Evolutionary conservation across 768 basidiomycete species (phyloP).

Genomic region (Pulveroboletus sp.): DNA sequence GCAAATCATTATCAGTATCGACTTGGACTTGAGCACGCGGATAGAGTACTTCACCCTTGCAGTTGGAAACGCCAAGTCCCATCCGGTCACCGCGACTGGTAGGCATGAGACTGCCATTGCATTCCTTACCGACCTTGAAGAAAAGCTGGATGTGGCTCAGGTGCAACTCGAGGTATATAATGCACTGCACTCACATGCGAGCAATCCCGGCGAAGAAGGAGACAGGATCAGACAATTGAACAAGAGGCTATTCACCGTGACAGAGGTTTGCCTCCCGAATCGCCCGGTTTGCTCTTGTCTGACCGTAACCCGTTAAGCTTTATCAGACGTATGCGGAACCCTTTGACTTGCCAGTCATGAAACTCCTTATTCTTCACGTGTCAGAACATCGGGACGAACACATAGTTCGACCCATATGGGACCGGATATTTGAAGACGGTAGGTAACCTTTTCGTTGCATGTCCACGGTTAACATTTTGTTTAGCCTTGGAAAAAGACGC

Average conservation of each 20-base stretch:
- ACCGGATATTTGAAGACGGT: slow-evolving; percentile 80
- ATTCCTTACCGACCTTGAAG: slow-evolving; percentile 92
- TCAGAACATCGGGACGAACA: slow-evolving; percentile 88
- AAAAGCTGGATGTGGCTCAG: slow-evolving; percentile 94
- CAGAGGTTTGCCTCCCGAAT: slow-evolving; percentile 56
- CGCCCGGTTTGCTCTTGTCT: slow-evolving; percentile 8
- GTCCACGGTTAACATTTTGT: slow-evolving; percentile 2
- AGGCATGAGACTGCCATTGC: slow-evolving; percentile 88
- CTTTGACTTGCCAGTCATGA: slow-evolving; percentile 77
- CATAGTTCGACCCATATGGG: slow-evolving; percentile 84
- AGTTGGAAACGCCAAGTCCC: slow-evolving; percentile 94
- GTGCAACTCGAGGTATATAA: slow-evolving; percentile 92
- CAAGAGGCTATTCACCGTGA: slow-evolving; percentile 67
- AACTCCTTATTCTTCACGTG: slow-evolving; percentile 87
- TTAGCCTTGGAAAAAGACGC: slow-evolving; percentile 54
- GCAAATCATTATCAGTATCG: slow-evolving; percentile 44
- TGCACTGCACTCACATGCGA: slow-evolving; percentile 54
- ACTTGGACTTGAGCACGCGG: slow-evolving; percentile 65
- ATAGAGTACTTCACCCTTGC: slow-evolving; percentile 92
- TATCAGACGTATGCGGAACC: slow-evolving; percentile 86
- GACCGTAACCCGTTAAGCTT: slow-evolving; percentile 46
- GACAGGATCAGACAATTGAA: slow-evolving; percentile 58
- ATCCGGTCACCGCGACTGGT: slow-evolving; percentile 72
- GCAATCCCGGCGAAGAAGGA: slow-evolving; percentile 59
- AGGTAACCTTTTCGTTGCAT: slow-evolving; percentile 18